Evolutionary conservation across 164 flowering plant genomes (phyloP).

Genomic region (Nymphaea colorata): DNA sequence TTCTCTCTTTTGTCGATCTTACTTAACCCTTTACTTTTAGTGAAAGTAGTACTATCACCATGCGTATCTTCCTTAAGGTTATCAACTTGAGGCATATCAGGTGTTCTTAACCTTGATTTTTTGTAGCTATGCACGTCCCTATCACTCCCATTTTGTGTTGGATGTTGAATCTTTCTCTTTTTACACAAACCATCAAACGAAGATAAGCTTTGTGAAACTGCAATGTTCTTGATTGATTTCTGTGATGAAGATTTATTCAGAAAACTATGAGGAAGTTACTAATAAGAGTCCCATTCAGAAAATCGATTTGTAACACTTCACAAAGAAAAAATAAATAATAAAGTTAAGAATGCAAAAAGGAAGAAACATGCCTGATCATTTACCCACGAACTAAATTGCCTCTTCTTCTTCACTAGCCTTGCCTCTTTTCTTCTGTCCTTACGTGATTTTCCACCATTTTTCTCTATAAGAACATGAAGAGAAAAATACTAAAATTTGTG

Average conservation of each 20-base stretch:
- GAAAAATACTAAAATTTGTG: no score
- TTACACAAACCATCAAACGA: slow-evolving; percentile 3
- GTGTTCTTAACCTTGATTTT: slow-evolving; percentile 1
- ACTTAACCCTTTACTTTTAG: slow-evolving; percentile 1
- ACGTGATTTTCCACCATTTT: slow-evolving; percentile 26
- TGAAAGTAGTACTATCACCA: not conserved
- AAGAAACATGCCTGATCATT: slow-evolving; percentile 27
- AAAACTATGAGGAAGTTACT: not conserved
- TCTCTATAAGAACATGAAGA: not conserved
- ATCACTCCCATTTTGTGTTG: not conserved
- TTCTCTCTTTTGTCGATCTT: slow-evolving; percentile 21
- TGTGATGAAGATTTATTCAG: slow-evolving; percentile 6
- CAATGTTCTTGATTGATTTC: slow-evolving; percentile 18
- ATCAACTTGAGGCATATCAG: not conserved
- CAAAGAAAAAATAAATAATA: not conserved
- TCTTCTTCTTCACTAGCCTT: slow-evolving; percentile 21
- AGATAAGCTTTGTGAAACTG: not conserved
- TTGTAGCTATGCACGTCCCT: not conserved
- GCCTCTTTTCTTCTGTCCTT: slow-evolving; percentile 43
- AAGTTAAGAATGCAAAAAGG: not conserved
- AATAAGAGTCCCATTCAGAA: not conserved
- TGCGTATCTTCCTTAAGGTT: slow-evolving; percentile 1
- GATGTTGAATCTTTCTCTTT: slow-evolving; percentile 2
- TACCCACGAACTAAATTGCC: slow-evolving; percentile 31
- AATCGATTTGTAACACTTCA: not conserved